Evolutionary conservation across 2,329 filamentous ascomycete genomes (phyloP).

Genomic region (Pseudocercospora cruenta): DNA sequence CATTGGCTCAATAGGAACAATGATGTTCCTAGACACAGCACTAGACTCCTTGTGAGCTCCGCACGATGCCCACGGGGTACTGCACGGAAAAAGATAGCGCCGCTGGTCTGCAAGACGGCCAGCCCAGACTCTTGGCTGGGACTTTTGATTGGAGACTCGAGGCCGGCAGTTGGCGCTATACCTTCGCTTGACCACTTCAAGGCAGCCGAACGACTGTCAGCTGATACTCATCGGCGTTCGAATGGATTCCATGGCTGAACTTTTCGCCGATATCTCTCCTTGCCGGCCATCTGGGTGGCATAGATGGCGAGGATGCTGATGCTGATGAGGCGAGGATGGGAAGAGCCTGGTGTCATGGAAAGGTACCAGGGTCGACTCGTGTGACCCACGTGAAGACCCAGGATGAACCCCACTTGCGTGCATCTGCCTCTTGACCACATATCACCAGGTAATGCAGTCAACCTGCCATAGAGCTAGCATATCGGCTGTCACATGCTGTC

Average conservation of each 20-base stretch:
- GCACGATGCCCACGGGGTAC: slow-evolving; percentile 6
- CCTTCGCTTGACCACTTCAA: neutral
- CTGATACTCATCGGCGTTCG: slow-evolving; percentile 3
- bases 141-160: neutral
- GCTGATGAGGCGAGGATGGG: neutral
- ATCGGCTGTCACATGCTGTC: too few species aligned
- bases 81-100: slow-evolving; percentile 9
- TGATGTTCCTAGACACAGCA: slow-evolving; percentile 1
- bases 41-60: neutral
- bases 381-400: neutral
- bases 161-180: neutral
- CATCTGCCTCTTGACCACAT: neutral
- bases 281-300: neutral
- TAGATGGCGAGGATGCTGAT: neutral
- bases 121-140: neutral
- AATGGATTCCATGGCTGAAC: slow-evolving; percentile 7
- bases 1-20: slow-evolving; percentile 5
- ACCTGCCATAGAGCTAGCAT: too few species aligned
- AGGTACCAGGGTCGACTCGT: neutral
- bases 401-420: neutral
- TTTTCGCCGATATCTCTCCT: slow-evolving; percentile 5
- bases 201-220: slow-evolving; percentile 3
- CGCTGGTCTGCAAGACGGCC: neutral
- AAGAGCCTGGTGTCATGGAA: neutral
- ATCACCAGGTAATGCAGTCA: too few species aligned